Percentiles rank a stretch among this genome's conserved stretches.
These are phyloP conservation scores for Ogataea saltuana DNA, from an alignment of 805 yeast species.

Conservation along the genomic window DNA sequence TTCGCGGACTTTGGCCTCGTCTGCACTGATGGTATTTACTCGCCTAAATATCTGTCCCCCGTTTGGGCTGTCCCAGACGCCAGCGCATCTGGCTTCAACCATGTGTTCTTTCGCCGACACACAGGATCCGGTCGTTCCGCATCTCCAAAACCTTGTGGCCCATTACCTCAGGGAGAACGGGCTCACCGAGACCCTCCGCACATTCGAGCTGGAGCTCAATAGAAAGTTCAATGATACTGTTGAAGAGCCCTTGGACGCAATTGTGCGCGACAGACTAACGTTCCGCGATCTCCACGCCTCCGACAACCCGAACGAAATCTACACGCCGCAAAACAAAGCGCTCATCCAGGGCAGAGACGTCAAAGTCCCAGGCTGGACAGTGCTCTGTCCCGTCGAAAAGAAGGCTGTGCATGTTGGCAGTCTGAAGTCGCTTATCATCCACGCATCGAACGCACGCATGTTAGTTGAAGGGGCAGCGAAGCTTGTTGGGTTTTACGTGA, in stretches of 20 bases:
- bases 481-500: conserved; percentile 28
- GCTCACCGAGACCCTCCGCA: conserved; percentile 44
- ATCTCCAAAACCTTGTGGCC: conserved; percentile 47
- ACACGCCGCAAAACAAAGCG: conserved; percentile 28
- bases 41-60: no score
- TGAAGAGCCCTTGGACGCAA: conserved; percentile 39
- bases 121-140: background rate
- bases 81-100: no score
- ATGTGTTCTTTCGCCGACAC: no score
- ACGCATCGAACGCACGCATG: conserved; percentile 21
- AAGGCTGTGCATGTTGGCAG: conserved; percentile 17
- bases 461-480: conserved; percentile 3
- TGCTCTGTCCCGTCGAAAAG: conserved; percentile 20
- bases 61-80: no score
- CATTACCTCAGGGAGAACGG: conserved; percentile 57
- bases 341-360: conserved; percentile 23
- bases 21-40: no score
- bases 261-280: conserved; percentile 37
- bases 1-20: no score
- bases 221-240: conserved; percentile 26
- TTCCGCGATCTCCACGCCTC: conserved; percentile 23
- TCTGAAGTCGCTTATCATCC: conserved; percentile 29
- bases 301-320: conserved; percentile 12
- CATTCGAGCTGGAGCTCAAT: conserved; percentile 50
- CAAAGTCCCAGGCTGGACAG: conserved; percentile 30